These are phyloP conservation scores for Malus hybrid DNA, from an alignment of 331 rosid species.

Conservation along the genomic window DNA sequence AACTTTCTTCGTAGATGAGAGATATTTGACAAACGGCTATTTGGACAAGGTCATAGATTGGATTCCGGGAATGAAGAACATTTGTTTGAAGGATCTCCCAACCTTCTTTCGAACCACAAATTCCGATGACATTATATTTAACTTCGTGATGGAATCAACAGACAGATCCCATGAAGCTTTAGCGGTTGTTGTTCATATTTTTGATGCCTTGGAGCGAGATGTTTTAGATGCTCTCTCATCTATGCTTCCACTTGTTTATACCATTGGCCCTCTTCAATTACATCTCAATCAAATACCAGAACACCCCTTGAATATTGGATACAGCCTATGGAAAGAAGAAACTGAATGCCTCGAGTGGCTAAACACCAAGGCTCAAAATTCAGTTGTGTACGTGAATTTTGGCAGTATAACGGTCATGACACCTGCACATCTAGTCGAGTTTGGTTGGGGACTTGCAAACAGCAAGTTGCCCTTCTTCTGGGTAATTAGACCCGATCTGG, in stretches of 20 bases:
- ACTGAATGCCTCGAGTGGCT: constrained; percentile 2
- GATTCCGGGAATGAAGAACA: constrained; percentile 3
- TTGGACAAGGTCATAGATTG: constrained; percentile 1
- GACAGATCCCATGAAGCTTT: not conserved
- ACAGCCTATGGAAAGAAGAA: constrained; percentile 15
- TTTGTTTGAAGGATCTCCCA: not conserved
- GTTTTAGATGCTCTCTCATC: not conserved
- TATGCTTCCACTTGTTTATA: constrained; percentile 2
- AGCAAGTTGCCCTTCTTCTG: not conserved
- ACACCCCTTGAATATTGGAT: not conserved
- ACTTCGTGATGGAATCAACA: not conserved
- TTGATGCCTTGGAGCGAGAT: constrained; percentile 3
- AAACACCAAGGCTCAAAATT: not conserved
- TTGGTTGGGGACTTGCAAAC: constrained; percentile 10
- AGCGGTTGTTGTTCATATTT: not conserved
- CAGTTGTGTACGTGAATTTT: constrained; percentile 6
- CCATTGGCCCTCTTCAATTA: not conserved
- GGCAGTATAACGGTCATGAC: constrained; percentile 2
- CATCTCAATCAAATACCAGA: not conserved
- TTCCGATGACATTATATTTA: not conserved
- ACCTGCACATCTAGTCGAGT: not conserved
- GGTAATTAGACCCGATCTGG: constrained; percentile 3
- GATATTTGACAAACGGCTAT: constrained; percentile 1
- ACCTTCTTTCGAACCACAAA: not conserved
- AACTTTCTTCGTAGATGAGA: not conserved